Evolutionary conservation across 2,329 filamentous ascomycete species (phyloP).

Genomic region (Macroventuria anomochaeta): DNA sequence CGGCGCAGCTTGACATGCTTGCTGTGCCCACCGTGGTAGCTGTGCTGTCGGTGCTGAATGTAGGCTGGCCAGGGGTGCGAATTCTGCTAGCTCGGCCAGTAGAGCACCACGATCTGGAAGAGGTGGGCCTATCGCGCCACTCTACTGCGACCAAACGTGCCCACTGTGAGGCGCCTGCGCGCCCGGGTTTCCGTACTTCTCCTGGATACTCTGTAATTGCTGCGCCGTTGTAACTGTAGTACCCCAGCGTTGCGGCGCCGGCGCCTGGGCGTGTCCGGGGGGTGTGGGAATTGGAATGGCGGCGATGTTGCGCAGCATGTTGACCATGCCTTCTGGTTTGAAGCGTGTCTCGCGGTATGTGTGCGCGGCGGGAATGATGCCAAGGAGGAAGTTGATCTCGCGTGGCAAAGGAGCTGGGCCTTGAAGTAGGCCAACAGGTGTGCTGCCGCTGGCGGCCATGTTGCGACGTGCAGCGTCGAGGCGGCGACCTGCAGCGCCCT

Average conservation of each 20-base stretch:
- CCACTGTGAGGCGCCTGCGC: slow-evolving; percentile 6
- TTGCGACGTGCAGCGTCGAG: slow-evolving; percentile 74
- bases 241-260: slow-evolving; percentile 32
- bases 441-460: slow-evolving; percentile 38
- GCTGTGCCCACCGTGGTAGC: too few species aligned
- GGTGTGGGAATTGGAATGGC: slow-evolving; percentile 27
- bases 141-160: slow-evolving; percentile 15
- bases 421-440: slow-evolving; percentile 30
- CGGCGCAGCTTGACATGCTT: too few species aligned
- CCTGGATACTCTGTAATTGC: slow-evolving; percentile 41
- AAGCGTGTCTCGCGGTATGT: slow-evolving; percentile 76
- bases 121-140: not conserved
- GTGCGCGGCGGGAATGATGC: slow-evolving; percentile 75
- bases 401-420: slow-evolving; percentile 74
- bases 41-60: not conserved
- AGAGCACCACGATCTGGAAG: not conserved
- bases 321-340: slow-evolving; percentile 73
- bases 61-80: not conserved
- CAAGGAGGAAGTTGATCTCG: slow-evolving; percentile 61
- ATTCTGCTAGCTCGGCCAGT: not conserved
- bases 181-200: slow-evolving; percentile 35
- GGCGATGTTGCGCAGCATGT: slow-evolving; percentile 66
- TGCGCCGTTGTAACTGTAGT: slow-evolving; percentile 36
- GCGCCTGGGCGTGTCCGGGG: slow-evolving; percentile 7
- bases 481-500: slow-evolving; percentile 84